Base-by-base conservation (phyloP, 768 basidiomycete species). In the Boletus rex-veris region DNA sequence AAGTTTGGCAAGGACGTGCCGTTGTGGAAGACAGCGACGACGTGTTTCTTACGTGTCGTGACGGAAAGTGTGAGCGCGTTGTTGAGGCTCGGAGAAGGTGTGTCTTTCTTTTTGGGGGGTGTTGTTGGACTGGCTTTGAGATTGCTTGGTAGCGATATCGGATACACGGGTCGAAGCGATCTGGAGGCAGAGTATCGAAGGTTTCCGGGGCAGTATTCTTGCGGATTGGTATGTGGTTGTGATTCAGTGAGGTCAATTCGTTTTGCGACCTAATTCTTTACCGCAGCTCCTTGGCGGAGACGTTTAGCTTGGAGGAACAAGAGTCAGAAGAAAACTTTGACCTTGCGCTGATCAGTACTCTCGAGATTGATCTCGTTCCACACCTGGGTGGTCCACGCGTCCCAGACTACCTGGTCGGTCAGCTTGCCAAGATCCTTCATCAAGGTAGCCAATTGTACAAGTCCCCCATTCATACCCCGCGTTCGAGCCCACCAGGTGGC, bases 11-110 rank as follows among this genome's bases (percentile, higher is more conserved):
- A 90, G 50, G 96, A 95, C 63, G 73, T 71, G 19, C 93, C 95
- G 0, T 73, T 99, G 3, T 98, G 96, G 96, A 95, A 94, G 73
- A 94, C 92, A 0, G 95, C 93, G n/a, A 92, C 89, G 3, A 80
- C 77, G 14, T 84, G 78, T 62, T 92, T 92, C 70, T 73, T 94
- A 63, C 75, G 76, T 14, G 78, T 91, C 31, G 85, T 91, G 41
- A 88, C 83, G 52, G 86, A 87, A 54, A 83, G 83, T 58, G 75
- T 80, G 1, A 57, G 67, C 24, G 80, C 79, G 52, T 72, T 92
- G 47, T 72, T 80, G 54, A 58, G 58, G 4, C 67, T 88, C 19
- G 80, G 74, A 16, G 64, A 76, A 52, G 75, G 87, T 86, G 38
- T 46, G 75, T 52, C 9, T 37, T 61, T n/a, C n/a, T 37, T 39